phyloP scores from a whole-genome alignment of 2,329 filamentous ascomycete species.

The Shiraia sp. region DNA sequence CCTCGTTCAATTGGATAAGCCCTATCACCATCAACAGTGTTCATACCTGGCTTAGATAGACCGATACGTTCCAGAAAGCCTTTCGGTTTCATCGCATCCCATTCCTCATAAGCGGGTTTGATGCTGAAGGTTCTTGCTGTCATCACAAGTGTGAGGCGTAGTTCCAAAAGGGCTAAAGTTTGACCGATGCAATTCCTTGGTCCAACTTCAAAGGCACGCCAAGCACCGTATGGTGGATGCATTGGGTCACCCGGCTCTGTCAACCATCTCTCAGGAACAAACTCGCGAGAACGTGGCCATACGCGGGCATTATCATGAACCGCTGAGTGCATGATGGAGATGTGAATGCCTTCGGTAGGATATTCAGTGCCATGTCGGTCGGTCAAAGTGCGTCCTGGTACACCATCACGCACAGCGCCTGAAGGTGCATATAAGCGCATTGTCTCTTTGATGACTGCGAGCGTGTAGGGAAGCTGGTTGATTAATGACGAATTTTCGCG shows the following conservation, averaged over 20 bases:
- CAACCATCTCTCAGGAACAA: constrained; percentile 30
- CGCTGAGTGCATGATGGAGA: constrained; percentile 10
- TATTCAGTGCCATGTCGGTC: constrained; percentile 7
- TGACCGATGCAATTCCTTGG: constrained; percentile 45
- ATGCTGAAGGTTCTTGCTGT: constrained; percentile 12
- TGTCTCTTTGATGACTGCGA: constrained; percentile 41
- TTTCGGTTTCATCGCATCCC: too few species aligned
- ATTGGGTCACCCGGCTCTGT: constrained; percentile 7
- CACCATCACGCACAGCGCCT: constrained; percentile 27
- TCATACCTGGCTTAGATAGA: too few species aligned
- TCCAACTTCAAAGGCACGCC: constrained; percentile 45
- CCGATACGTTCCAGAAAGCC: too few species aligned
- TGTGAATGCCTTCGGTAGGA: constrained; percentile 12
- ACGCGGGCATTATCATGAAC: constrained; percentile 20
- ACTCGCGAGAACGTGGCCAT: constrained; percentile 15
- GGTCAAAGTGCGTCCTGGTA: constrained; percentile 1
- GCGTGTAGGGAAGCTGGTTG: constrained; percentile 31
- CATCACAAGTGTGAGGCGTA: constrained; percentile 13
- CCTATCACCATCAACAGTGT: too few species aligned
- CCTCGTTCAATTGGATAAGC: too few species aligned
- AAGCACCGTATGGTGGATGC: constrained; percentile 17
- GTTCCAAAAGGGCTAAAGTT: constrained; percentile 40
- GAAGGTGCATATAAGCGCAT: constrained; percentile 37
- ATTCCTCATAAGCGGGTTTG: constrained; percentile 14
- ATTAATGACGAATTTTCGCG: constrained; percentile 21